Evolutionary conservation across 2,329 filamentous ascomycete species (phyloP), one percentile per base, ranked within the genome.

Genomic region (Colletotrichum karsti): DNA sequence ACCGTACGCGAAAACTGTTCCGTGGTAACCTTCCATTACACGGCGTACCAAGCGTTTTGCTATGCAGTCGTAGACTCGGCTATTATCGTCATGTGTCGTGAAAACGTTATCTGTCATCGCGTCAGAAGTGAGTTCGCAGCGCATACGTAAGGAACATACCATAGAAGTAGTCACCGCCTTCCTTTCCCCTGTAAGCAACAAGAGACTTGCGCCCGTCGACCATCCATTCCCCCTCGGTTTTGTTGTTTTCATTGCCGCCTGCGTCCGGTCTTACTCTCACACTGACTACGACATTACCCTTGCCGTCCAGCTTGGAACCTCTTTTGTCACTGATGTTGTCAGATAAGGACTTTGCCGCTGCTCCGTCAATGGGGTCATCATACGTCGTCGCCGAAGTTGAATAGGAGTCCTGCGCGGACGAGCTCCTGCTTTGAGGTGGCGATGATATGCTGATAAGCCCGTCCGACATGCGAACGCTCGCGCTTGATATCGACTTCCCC

Each of bases 11-110:
- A 99, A 98, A 24, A 99, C 96, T 1, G 96, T 99, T 67, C 95
- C 96, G 76, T 98, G 95, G 78, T 98, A 99, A 44, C 96, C 96
- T 83, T 99, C 96, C 96, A 99, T 99, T 55, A 99, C 96, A 74
- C 96, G 88, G 73, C 96, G 92, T 51, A 99, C 96, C 57, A 99
- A 85, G 70, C 96, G 92, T 81, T 98, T 98, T 46, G 96, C 96
- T 50, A 90, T 93, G 70, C 95, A 91, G 80, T 99, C 96, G 78
- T 99, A 99, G 9, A 99, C 96, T 77, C 92, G 92, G 59, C 93
- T 90, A 77, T 99, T 99, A 78, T 98, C 93, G 77, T 99, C 95
- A 77, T 97, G 90, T 18, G 94, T 93, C 56, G 93, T 90, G 80
- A 99, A 99, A 69, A 98, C 96, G 81, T 98, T 98, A 83, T 99